These are phyloP conservation scores for Castanospermum australe DNA, from an alignment of 306 rosid species.

Conservation along the genomic window DNA sequence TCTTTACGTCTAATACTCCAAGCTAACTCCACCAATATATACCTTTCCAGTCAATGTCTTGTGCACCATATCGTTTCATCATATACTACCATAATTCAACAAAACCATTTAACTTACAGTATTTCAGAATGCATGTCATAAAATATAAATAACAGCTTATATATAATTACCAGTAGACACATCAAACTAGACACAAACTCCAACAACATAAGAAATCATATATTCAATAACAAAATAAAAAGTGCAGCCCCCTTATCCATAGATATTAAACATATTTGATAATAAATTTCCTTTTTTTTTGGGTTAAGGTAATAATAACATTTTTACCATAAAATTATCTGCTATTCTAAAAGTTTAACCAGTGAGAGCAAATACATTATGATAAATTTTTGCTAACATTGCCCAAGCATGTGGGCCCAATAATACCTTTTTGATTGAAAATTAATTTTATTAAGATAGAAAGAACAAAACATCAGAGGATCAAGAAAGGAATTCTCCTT, in stretches of 20 bases:
- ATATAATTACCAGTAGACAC: no score
- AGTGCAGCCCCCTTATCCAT: neutral
- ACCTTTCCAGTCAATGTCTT: no score
- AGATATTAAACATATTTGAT: constrained; percentile 13
- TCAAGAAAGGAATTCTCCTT: neutral
- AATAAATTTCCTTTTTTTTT: neutral
- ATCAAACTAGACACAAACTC: no score
- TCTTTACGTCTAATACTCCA: no score
- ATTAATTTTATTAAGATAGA: neutral
- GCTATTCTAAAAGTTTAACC: neutral
- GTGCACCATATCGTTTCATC: no score
- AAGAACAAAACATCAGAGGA: neutral
- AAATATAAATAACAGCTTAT: no score
- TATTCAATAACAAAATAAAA: neutral
- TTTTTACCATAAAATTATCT: neutral
- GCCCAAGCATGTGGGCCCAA: neutral
- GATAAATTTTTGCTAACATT: neutral
- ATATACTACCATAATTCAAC: no score
- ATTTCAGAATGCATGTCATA: no score
- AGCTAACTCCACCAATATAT: no score
- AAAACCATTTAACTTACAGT: no score
- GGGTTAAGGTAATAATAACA: neutral
- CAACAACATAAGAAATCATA: no score
- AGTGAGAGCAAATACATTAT: neutral
- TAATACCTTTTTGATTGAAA: neutral